phyloP scores from a whole-genome alignment of 768 basidiomycete genomes.

The Suillus placidus region DNA sequence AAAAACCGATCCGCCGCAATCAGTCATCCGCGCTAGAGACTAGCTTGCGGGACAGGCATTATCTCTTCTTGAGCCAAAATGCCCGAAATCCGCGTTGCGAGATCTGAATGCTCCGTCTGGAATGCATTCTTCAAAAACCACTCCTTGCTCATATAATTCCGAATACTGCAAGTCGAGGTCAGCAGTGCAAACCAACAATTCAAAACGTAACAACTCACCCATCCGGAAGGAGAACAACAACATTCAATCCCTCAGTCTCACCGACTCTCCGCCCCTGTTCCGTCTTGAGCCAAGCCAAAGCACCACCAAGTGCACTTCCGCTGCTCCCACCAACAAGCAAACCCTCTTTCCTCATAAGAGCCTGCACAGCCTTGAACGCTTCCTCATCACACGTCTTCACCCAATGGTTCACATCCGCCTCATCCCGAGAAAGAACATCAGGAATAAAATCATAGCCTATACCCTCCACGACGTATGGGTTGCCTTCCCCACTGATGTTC shows the following conservation, averaged over 20 bases:
- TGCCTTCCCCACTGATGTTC: conserved; percentile 54
- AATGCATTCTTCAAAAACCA: conserved; percentile 84
- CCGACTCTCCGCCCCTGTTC: conserved; percentile 66
- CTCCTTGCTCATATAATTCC: conserved; percentile 93
- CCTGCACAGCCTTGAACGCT: conserved; percentile 73
- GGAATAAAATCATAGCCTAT: conserved; percentile 96
- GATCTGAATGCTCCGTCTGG: conserved; percentile 48
- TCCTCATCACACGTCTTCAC: conserved; percentile 84
- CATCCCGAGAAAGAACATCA: conserved; percentile 73
- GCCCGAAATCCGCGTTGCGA: not conserved
- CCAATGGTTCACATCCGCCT: conserved; percentile 70
- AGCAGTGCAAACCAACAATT: not conserved
- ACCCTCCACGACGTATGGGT: conserved; percentile 85
- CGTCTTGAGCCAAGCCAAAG: conserved; percentile 75
- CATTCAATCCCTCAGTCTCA: conserved; percentile 74
- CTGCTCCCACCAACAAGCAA: conserved; percentile 93
- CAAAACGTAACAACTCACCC: conserved; percentile 55
- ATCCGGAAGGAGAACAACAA: conserved; percentile 88
- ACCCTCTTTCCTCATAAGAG: conserved; percentile 82
- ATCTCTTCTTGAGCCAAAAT: not conserved
- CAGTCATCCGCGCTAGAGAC: not conserved
- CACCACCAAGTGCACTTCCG: conserved; percentile 81
- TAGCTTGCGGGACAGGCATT: not conserved
- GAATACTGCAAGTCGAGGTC: conserved; percentile 52
- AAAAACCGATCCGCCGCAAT: not conserved